phyloP scores from a whole-genome alignment of 2,329 filamentous ascomycete genomes.

The Colletotrichum australisinense region DNA sequence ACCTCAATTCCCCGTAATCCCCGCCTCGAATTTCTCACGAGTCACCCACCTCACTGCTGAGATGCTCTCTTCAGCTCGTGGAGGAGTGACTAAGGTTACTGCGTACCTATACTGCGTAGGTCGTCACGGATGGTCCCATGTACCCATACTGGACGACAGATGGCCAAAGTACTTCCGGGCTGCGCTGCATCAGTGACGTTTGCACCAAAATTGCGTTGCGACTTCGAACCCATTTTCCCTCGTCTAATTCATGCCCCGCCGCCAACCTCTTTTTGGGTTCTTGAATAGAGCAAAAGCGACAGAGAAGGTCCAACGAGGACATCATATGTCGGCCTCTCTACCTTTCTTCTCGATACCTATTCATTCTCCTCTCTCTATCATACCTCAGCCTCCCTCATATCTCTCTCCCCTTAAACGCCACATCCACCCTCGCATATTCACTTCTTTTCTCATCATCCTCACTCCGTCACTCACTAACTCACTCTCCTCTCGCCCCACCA shows the following conservation, averaged over 20 bases:
- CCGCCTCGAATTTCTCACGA: too few species aligned
- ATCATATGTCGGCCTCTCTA: conserved; percentile 12
- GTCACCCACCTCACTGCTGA: not conserved
- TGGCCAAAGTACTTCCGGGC: not conserved
- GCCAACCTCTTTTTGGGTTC: conserved; percentile 16
- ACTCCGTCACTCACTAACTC: not conserved
- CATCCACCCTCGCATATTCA: not conserved
- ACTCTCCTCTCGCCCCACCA: not conserved
- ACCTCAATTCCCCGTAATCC: not conserved
- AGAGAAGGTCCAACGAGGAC: not conserved
- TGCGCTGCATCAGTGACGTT: conserved; percentile 31
- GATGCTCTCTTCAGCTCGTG: not conserved
- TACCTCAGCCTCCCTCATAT: not conserved
- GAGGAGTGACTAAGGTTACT: not conserved
- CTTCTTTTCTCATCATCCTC: not conserved
- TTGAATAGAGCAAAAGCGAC: not conserved
- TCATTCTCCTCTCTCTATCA: not conserved
- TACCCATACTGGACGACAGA: not conserved
- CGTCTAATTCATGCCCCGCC: conserved; percentile 19
- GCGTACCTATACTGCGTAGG: conserved; percentile 7
- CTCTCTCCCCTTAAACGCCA: not conserved
- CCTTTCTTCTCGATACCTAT: not conserved
- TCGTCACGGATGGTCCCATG: conserved; percentile 3
- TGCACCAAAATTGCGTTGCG: conserved; percentile 32
- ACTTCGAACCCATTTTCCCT: conserved; percentile 21